A percentile compares a stretch with the other conserved stretches of the same genome.
These are phyloP conservation scores for Tetrapisispora pingtungensis DNA, from an alignment of 805 yeast species.

Conservation along the genomic window DNA sequence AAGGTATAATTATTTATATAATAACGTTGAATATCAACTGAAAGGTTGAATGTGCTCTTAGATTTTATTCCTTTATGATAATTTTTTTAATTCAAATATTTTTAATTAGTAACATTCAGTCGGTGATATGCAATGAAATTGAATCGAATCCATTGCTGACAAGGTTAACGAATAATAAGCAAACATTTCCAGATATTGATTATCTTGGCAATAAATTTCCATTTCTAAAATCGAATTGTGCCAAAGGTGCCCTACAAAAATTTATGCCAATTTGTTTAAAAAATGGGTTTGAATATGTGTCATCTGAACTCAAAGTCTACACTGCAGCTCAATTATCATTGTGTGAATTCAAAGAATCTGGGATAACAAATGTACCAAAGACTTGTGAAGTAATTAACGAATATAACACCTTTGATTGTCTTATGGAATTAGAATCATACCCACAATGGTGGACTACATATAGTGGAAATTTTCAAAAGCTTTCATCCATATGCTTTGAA, in stretches of 20 bases:
- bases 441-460: constrained; percentile 68
- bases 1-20: no score
- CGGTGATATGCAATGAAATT: background rate
- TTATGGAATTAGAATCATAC: constrained; percentile 32
- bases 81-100: background rate
- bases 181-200: background rate
- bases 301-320: constrained; percentile 27
- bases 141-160: background rate
- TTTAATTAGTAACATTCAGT: background rate
- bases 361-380: constrained; percentile 25
- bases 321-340: constrained; percentile 41
- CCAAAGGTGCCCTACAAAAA: constrained; percentile 32
- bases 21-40: no score
- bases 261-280: constrained; percentile 35
- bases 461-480: constrained; percentile 51
- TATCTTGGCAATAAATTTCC: constrained; percentile 15
- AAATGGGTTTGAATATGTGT: constrained; percentile 33
- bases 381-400: constrained; percentile 4
- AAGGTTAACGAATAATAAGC: background rate
- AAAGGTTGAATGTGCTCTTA: no score
- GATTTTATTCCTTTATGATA: background rate
- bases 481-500: constrained; percentile 44
- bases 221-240: constrained; percentile 25
- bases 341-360: constrained; percentile 45
- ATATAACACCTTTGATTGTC: constrained; percentile 31